Evolutionary conservation across 2,329 filamentous ascomycete genomes (phyloP), one percentile per base, ranked within the genome.

Genomic region (Cephalotrichum gorgonifer): DNA sequence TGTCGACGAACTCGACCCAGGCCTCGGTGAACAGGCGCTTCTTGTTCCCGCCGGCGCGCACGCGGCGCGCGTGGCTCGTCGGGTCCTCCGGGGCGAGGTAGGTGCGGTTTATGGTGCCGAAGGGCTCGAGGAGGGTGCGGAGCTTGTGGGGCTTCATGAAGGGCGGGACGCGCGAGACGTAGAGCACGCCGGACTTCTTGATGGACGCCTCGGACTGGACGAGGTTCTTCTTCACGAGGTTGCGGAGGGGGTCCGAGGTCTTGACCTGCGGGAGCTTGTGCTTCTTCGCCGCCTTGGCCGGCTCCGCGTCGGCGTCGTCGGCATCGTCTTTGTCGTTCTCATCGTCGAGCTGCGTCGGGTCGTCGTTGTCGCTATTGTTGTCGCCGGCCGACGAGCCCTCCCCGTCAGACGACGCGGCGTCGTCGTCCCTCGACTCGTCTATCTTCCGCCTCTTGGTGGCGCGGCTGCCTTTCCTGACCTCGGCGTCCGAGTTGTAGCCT

Each of bases 121-220:
- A 88, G 9, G 83, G 84, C 53, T 82, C 75, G 48, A 93, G 78
- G 14, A 89, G 79, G 17, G 83, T 81, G 55, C 85, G 81, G 38
- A 93, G 73, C 60, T 90, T 90, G 47, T 74, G 71, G 6, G 87
- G 86, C 59, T 89, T 90, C 86, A 94, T 93, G 65, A 90, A 94
- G 0, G 88, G 88, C 4, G 88, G 88, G 54, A 93, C 79, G 51
- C 88, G 81, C 4, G 86, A 91, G 53, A 94, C 74, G 67, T 93
- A 94, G 52, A 93, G 73, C 12, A 94, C 85, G 54, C 88, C 88
- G 0, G 86, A 88, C 61, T 82, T 85, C 56, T 79, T 80, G 52
- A 85, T 74, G 22, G 81, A 80, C 31, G 76, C 75, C 53, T 81
- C 78, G 11, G 80, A 77, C 5, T 74, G 73, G 35, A 84, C 76